Evolutionary conservation across 345 rosid genomes (phyloP), one percentile per base, ranked within the genome.

Genomic region (Cardamine occulta): DNA sequence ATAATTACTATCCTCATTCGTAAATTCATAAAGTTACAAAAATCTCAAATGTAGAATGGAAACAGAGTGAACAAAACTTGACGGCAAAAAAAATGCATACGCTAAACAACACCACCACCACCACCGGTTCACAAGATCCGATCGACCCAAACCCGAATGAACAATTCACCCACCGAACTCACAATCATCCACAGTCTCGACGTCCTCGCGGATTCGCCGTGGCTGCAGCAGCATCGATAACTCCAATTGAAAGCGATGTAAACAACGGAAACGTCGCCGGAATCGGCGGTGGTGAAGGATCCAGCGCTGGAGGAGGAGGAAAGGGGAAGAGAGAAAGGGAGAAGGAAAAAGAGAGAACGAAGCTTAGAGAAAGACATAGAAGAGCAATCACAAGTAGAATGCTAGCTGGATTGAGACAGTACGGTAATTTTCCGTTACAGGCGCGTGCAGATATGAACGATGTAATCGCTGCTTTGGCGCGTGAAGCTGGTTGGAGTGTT

Each of bases 401-500:
- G 97, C 93, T 94, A 39, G 89, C 96, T 4, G 97, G 98, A 4
- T 83, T 94, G 39, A 86, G 98, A 77, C 98, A 91, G 70, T 89
- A 89, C 66, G 98, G 97, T 6, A 89, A 94, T 69, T 94, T 94
- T 67, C 96, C 96, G 6, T 93, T 94, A 12, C 98, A 96, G 5
- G 98, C 98, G 9, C 98, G 98, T 66, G 98, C 97, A 7, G 98
- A 94, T 84, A 94, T 91, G 98, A 94, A 94, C 82, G 98, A 94
- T 59, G 98, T 94, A n/a, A 86, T 94, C 26, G 96, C 98, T 14
- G 96, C 98, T 19, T 82, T 94, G 31, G 98, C 97, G 23, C 98
- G 98, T 32, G 96, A 94, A 81, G 96, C 97, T 67, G 97, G 98
- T 4, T 91, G 98, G 98, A 94, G 89, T 11, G 98, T 94, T 11